phyloP scores from a whole-genome alignment of 2,329 filamentous ascomycete species.

The Emmonsiellopsis sp. region DNA sequence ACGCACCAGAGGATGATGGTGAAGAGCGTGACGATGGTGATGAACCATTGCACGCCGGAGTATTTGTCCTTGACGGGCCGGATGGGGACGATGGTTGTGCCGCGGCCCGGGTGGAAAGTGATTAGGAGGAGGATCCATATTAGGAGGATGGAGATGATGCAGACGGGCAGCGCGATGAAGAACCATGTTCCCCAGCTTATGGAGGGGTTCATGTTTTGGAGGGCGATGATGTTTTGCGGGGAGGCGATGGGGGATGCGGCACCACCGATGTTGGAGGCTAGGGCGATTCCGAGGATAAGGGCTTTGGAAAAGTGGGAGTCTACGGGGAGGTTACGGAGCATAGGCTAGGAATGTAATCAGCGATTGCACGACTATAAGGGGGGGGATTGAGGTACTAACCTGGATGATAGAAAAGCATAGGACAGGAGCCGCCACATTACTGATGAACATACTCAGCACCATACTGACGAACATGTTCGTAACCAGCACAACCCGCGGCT shows the following conservation, averaged over 20 bases:
- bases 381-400: slow-evolving; percentile 37
- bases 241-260: slow-evolving; percentile 96
- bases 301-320: slow-evolving; percentile 93
- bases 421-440: slow-evolving; percentile 93
- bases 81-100: slow-evolving; percentile 85
- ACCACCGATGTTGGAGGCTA: slow-evolving; percentile 91
- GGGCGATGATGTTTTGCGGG: slow-evolving; percentile 91
- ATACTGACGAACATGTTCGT: slow-evolving; percentile 98
- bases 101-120: slow-evolving; percentile 75
- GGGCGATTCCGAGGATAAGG: slow-evolving; percentile 86
- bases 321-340: slow-evolving; percentile 82
- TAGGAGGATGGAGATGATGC: slow-evolving; percentile 73
- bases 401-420: slow-evolving; percentile 97
- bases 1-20: slow-evolving; percentile 92
- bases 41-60: slow-evolving; percentile 85
- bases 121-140: slow-evolving; percentile 84
- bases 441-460: slow-evolving; percentile 98
- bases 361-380: neutral
- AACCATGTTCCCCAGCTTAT: slow-evolving; percentile 97
- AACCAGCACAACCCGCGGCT: slow-evolving; percentile 78
- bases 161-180: slow-evolving; percentile 88
- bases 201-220: slow-evolving; percentile 87
- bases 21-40: slow-evolving; percentile 67
- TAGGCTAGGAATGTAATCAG: slow-evolving; percentile 49
- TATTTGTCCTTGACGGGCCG: slow-evolving; percentile 83